Percentiles rank a stretch among this genome's conserved stretches.
Evolutionary conservation across 2,329 filamentous ascomycete species (phyloP).

Genomic region (Sarocladiaceae sp.): DNA sequence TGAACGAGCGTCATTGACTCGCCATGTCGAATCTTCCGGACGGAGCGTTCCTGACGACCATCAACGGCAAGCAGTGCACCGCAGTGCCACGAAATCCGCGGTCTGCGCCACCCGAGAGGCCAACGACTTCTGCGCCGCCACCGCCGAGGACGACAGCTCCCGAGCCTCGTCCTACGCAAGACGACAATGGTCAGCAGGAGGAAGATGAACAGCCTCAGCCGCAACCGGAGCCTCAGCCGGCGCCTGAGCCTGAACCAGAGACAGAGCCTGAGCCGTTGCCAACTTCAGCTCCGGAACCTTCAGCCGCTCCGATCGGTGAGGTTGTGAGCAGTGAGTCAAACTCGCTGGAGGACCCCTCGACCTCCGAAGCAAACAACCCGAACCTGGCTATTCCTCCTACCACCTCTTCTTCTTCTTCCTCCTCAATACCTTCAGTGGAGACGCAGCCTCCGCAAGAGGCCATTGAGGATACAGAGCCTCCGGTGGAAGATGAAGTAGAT

Average conservation of each 20-base stretch:
- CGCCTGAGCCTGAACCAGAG: background rate
- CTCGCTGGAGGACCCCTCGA: slow-evolving; percentile 5
- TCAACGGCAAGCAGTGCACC: slow-evolving; percentile 50
- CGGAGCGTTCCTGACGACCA: slow-evolving; percentile 45
- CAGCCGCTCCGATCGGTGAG: background rate
- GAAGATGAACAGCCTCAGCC: background rate
- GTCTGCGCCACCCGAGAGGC: slow-evolving; percentile 10
- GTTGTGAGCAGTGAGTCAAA: slow-evolving; percentile 8
- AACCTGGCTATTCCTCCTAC: background rate
- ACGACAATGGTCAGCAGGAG: background rate
- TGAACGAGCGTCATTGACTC: slow-evolving; percentile 24
- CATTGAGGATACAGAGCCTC: background rate
- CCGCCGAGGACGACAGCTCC: background rate
- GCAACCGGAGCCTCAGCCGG: background rate
- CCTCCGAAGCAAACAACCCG: background rate
- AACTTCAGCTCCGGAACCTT: slow-evolving; percentile 1
- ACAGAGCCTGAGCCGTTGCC: background rate
- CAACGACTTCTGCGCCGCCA: slow-evolving; percentile 12
- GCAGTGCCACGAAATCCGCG: slow-evolving; percentile 38
- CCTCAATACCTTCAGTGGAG: background rate
- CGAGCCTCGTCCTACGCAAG: slow-evolving; percentile 34
- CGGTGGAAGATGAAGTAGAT: background rate
- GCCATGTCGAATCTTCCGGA: slow-evolving; percentile 34
- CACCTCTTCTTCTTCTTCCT: background rate
- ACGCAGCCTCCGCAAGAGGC: background rate